Conservation (phyloP, 306 rosid genomes). For the Gleditsia sinensis region DNA sequence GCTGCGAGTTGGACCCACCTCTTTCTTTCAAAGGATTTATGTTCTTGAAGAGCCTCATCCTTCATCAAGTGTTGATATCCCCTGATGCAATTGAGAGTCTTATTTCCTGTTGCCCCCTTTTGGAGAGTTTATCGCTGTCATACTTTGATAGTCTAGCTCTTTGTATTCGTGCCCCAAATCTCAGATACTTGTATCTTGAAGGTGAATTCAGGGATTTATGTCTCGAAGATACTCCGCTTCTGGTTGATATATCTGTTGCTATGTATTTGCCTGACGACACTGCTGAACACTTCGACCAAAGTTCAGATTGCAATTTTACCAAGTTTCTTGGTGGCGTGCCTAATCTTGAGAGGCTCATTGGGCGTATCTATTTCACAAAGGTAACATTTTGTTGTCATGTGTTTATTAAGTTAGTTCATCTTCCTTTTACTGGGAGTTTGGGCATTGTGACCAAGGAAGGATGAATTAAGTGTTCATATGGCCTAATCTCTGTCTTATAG, state of each 20-base stretch:
- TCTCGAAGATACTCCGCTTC: conserved; percentile 71
- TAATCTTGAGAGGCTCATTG: conserved; percentile 75
- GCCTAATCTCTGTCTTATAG: conserved; percentile 8
- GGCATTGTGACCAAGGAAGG: neutral
- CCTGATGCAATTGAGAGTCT: conserved; percentile 78
- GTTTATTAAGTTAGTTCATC: conserved; percentile 26
- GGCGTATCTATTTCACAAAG: conserved; percentile 90
- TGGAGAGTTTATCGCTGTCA: conserved; percentile 73
- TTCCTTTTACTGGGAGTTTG: conserved; percentile 3
- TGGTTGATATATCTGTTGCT: conserved; percentile 64
- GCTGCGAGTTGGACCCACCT: conserved; percentile 88
- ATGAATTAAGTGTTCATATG: neutral
- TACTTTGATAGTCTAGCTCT: conserved; percentile 73
- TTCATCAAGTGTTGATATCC: conserved; percentile 68
- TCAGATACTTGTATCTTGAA: conserved; percentile 73
- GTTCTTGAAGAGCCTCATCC: conserved; percentile 69
- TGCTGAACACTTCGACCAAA: conserved; percentile 62
- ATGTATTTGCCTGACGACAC: conserved; percentile 75
- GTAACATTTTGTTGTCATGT: conserved; percentile 42
- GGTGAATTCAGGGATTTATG: conserved; percentile 86
- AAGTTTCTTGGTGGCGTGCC: conserved; percentile 89
- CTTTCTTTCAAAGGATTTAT: conserved; percentile 61
- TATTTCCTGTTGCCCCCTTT: conserved; percentile 68
- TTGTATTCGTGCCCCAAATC: conserved; percentile 73
- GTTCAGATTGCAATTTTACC: conserved; percentile 69